Conservation (phyloP, 768 basidiomycete species). For the Crassisporium funariophilum region DNA sequence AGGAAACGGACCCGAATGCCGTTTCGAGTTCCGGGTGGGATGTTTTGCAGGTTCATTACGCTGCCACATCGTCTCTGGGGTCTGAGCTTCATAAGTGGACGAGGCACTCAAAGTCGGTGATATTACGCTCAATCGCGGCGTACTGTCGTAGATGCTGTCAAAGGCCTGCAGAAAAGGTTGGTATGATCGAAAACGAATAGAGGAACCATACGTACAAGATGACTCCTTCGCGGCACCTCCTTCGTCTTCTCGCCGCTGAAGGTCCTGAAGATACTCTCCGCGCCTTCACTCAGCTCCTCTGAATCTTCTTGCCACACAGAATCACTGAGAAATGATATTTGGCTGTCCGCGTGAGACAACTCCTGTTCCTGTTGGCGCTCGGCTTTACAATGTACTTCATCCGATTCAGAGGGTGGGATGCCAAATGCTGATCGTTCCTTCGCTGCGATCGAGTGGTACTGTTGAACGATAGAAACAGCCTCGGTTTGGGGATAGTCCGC, state of each 20-base stretch:
- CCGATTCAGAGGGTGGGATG: constrained; percentile 47
- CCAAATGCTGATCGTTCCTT: constrained; percentile 55
- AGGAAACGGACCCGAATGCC: background rate
- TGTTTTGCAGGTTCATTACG: background rate
- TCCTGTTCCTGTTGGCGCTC: constrained; percentile 14
- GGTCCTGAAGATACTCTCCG: constrained; percentile 48
- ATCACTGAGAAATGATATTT: constrained; percentile 45
- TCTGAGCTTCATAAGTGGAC: constrained; percentile 15
- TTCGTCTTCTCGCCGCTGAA: constrained; percentile 30
- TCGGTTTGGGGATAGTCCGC: constrained; percentile 4
- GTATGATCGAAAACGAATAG: background rate
- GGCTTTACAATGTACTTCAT: constrained; percentile 24
- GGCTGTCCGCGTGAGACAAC: constrained; percentile 47
- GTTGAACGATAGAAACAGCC: constrained; percentile 16
- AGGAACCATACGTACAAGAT: constrained; percentile 14
- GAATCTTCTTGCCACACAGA: constrained; percentile 42
- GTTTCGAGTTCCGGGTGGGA: background rate
- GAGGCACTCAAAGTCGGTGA: constrained; percentile 23
- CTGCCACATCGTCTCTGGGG: background rate
- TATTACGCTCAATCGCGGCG: constrained; percentile 26
- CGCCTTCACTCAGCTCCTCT: constrained; percentile 46
- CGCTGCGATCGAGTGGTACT: constrained; percentile 37
- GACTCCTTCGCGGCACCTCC: constrained; percentile 12
- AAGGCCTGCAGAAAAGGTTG: background rate
- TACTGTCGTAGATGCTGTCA: constrained; percentile 7